Evolutionary conservation across 2,329 filamentous ascomycete genomes (phyloP).

Genomic region (Metarhizium rileyi): DNA sequence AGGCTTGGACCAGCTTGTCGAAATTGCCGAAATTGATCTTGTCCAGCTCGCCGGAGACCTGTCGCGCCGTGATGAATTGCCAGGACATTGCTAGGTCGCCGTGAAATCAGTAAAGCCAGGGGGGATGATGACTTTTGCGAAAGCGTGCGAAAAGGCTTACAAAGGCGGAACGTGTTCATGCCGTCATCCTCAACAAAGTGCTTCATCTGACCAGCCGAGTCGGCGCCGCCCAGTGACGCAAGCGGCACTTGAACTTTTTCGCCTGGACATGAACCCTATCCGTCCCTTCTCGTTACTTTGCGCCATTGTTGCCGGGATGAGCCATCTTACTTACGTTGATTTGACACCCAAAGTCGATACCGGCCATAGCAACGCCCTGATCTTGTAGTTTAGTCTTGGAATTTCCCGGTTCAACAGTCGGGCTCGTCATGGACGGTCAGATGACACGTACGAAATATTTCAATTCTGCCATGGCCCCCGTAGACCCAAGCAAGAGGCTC

Average conservation of each 20-base stretch:
- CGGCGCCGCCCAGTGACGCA: slow-evolving; percentile 20
- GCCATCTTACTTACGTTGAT: slow-evolving; percentile 27
- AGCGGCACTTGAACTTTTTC: slow-evolving; percentile 26
- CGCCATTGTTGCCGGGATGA: not conserved
- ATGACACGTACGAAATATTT: slow-evolving; percentile 9
- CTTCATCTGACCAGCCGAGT: slow-evolving; percentile 42
- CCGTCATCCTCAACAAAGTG: slow-evolving; percentile 42
- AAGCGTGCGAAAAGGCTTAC: slow-evolving; percentile 14
- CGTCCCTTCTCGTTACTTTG: not conserved
- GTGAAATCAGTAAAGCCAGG: not conserved
- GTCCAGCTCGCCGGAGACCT: slow-evolving; percentile 40
- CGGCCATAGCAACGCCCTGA: slow-evolving; percentile 35
- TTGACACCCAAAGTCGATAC: slow-evolving; percentile 38
- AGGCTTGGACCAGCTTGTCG: slow-evolving; percentile 45
- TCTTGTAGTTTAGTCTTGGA: not conserved
- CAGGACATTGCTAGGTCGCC: slow-evolving; percentile 31
- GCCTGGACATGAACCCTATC: slow-evolving; percentile 29
- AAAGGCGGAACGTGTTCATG: slow-evolving; percentile 47
- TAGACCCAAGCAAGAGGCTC: not conserved
- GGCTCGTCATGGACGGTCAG: too few relatives aligned
- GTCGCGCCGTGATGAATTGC: slow-evolving; percentile 48
- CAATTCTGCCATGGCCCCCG: not conserved
- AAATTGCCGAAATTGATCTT: slow-evolving; percentile 38
- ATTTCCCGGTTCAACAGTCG: not conserved
- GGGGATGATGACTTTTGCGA: not conserved